Base-by-base conservation (phyloP, 306 rosid species). In the Trifolium pratense region DNA sequence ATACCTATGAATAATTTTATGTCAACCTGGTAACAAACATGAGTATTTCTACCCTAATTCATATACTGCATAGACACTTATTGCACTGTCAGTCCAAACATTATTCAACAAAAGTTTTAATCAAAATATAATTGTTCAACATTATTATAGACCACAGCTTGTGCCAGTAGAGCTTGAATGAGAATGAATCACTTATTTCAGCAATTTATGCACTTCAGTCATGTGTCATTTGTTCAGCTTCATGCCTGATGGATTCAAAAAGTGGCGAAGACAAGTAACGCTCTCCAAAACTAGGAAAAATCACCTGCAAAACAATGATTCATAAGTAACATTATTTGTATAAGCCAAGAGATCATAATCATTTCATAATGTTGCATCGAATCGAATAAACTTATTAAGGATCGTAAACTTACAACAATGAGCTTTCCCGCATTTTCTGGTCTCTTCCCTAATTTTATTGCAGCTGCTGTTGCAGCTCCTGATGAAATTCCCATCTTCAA, bases 381-480 rank as follows among this genome's bases (percentile, higher is more conserved):
- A n/a, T n/a, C 29, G 29, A 29, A 73, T 32, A 72, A 42, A 79
- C 66, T 37, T 26, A 3, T 40, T 37, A 40, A 70, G 34, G 46
- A 48, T 46, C 39, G 32, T 6, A 36, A 68, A 79, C 96, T 82
- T 73, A 83, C 93, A 70, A 80, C 90, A 68, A 89, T 87, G 60
- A 92, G 96, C 72, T 88, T 92, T 69, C 95, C 96, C 10, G 85
- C 87, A 78, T 86, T 81, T 82, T 90, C 98, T 10, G 82, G 87
- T 81, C 82, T 87, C 82, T 81, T 88, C 20, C 86, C 98, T 74
- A 92, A 15, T 77, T 80, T 84, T 5, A 92, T 70, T 39, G 90
- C 92, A 25, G 91, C 96, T 0, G 89, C 91, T 3, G 94, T 81
- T 1, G 94, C 92, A n/a, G 95, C 96, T 66, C 98, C 92, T 5